Evolutionary conservation across 768 basidiomycete species (phyloP).

Genomic region (Agrocybe praecox): DNA sequence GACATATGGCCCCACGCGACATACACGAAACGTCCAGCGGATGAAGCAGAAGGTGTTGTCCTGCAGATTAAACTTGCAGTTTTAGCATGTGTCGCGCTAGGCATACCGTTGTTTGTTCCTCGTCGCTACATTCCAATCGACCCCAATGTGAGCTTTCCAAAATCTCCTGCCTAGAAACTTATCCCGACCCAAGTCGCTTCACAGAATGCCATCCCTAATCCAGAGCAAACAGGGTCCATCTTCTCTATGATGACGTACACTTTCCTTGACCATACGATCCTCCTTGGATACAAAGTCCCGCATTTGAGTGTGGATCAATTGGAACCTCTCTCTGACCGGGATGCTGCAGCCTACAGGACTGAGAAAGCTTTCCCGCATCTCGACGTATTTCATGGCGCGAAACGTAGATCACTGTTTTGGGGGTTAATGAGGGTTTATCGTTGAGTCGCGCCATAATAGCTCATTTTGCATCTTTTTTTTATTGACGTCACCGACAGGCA

Average conservation of each 20-base stretch:
- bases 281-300: conserved; percentile 36
- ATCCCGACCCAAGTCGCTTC: neutral
- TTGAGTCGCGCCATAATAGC: neutral
- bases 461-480: neutral
- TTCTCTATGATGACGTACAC: conserved; percentile 44
- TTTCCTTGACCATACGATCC: conserved; percentile 55
- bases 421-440: conserved; percentile 43
- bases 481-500: conserved; percentile 12
- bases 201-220: conserved; percentile 36
- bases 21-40: conserved; percentile 42
- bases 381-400: conserved; percentile 40
- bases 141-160: conserved; percentile 39
- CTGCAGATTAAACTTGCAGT: conserved; percentile 51
- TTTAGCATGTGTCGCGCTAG: conserved; percentile 32
- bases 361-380: conserved; percentile 25
- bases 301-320: conserved; percentile 52
- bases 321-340: conserved; percentile 64
- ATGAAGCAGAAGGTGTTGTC: conserved; percentile 41
- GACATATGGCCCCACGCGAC: conserved; percentile 59
- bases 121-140: conserved; percentile 53
- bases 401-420: conserved; percentile 45
- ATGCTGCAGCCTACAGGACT: conserved; percentile 23
- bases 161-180: too few species aligned
- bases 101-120: conserved; percentile 54
- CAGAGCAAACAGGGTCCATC: conserved; percentile 51